phyloP scores from a whole-genome alignment of 345 rosid species.

The Triadica sebifera region DNA sequence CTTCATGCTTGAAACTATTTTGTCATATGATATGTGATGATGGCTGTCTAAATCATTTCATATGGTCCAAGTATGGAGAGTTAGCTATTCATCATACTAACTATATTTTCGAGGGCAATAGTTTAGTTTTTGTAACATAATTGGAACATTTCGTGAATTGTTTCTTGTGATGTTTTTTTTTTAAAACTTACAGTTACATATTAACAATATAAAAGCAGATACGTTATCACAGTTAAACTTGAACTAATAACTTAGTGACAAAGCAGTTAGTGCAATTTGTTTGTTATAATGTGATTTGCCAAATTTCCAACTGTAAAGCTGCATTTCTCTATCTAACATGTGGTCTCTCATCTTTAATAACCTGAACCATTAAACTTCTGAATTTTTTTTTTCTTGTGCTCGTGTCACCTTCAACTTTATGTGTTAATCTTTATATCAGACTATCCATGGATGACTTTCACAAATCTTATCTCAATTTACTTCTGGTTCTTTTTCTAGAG shows the following conservation, averaged over 20 bases:
- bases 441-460: background rate
- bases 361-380: background rate
- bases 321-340: background rate
- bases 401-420: background rate
- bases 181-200: background rate
- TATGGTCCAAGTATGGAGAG: background rate
- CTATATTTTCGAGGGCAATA: background rate
- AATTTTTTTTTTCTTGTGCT: background rate
- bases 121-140: background rate
- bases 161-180: background rate
- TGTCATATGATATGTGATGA: background rate
- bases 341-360: background rate
- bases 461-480: background rate
- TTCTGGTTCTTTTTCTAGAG: background rate
- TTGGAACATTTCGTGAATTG: background rate
- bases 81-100: background rate
- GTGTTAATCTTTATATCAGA: background rate
- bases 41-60: background rate
- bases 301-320: background rate
- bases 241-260: background rate
- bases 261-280: background rate
- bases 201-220: background rate
- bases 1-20: background rate
- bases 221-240: background rate
- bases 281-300: background rate